Conservation (phyloP, 1,284 basidiomycete species). For the Irpex sp. region DNA sequence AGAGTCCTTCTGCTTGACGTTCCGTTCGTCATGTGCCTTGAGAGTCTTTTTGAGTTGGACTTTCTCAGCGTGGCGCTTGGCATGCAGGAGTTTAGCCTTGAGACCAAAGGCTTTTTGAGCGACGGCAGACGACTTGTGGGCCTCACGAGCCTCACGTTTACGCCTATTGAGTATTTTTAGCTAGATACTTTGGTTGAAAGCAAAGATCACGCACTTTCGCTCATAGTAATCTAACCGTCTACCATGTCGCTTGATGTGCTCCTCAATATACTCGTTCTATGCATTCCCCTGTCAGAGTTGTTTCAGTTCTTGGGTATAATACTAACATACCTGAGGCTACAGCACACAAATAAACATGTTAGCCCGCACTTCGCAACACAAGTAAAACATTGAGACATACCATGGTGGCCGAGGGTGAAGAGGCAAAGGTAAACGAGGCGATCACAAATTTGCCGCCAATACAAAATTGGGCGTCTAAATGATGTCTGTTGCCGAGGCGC, state of each 20-base stretch:
- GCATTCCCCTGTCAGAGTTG: background rate
- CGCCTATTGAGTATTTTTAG: constrained; percentile 50
- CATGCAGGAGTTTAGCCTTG: constrained; percentile 97
- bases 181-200: constrained; percentile 1
- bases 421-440: constrained; percentile 8
- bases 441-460: constrained; percentile 9
- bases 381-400: constrained; percentile 31
- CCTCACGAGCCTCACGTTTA: constrained; percentile 87
- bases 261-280: constrained; percentile 89
- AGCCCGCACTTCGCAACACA: constrained; percentile 12
- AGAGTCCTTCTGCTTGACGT: constrained; percentile 90
- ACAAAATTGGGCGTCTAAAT: constrained; percentile 4
- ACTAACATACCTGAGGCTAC: constrained; percentile 61
- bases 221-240: constrained; percentile 83
- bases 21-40: constrained; percentile 97
- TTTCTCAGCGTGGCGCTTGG: constrained; percentile 94
- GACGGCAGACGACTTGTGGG: constrained; percentile 84
- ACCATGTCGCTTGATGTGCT: constrained; percentile 84
- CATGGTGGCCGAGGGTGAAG: constrained; percentile 41
- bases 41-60: constrained; percentile 99
- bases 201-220: constrained; percentile 54
- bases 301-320: no score
- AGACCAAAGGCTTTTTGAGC: constrained; percentile 95
- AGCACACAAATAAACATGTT: constrained; percentile 8
- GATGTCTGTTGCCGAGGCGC: constrained; percentile 1